Percentiles rank a stretch among this genome's conserved stretches.
phyloP scores from a whole-genome alignment of 2,329 filamentous ascomycete species.

The Botrytis tulipae region DNA sequence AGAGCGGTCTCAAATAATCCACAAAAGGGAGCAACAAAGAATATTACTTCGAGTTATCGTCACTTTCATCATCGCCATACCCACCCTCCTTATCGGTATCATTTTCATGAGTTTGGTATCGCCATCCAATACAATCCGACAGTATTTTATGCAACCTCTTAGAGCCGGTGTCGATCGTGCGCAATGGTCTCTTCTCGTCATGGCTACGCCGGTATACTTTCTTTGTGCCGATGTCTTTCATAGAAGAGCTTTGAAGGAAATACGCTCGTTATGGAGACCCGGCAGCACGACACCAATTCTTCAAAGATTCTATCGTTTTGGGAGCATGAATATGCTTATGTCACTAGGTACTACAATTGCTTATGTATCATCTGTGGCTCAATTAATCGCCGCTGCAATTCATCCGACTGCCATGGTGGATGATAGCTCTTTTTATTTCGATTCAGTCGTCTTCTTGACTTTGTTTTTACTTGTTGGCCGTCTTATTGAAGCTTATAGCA shows the following conservation, averaged over 20 bases:
- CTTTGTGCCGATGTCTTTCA: conserved; percentile 87
- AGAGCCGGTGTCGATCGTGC: conserved; percentile 70
- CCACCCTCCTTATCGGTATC: conserved; percentile 83
- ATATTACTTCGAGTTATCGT: conserved; percentile 70
- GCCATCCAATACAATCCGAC: conserved; percentile 53
- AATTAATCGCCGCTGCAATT: conserved; percentile 66
- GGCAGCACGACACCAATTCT: conserved; percentile 71
- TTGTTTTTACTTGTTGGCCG: conserved; percentile 76
- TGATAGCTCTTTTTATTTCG: conserved; percentile 71
- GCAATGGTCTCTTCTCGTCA: conserved; percentile 75
- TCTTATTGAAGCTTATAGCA: conserved; percentile 86
- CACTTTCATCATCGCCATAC: conserved; percentile 68
- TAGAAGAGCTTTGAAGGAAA: conserved; percentile 71
- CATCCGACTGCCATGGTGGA: conserved; percentile 40
- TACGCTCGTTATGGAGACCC: conserved; percentile 72
- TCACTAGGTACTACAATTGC: conserved; percentile 85
- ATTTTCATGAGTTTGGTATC: conserved; percentile 85
- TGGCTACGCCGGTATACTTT: conserved; percentile 85
- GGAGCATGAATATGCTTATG: conserved; percentile 95
- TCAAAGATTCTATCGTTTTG: conserved; percentile 83
- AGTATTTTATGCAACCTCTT: conserved; percentile 70
- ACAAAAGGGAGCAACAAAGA: conserved; percentile 64
- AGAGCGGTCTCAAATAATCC: conserved; percentile 73
- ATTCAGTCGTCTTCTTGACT: conserved; percentile 88
- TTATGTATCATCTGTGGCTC: conserved; percentile 77